Percentiles rank a stretch among this genome's conserved stretches.
Evolutionary conservation across 257 asterid species (phyloP).

Genomic region (Solanum arcanum): DNA sequence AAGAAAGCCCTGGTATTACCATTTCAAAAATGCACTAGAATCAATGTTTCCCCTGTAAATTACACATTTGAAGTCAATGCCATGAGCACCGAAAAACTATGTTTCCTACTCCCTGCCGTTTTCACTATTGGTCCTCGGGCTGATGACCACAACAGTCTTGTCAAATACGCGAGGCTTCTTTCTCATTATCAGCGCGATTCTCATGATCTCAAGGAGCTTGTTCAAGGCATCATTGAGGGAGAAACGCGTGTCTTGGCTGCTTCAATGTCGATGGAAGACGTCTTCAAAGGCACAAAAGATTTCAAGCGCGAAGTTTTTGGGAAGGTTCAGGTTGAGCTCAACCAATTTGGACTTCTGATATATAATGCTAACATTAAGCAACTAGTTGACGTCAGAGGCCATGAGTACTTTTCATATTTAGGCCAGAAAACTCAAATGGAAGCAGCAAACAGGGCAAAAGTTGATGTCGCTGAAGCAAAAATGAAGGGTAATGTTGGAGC

Average conservation of each 20-base stretch:
- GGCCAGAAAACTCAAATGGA: conserved; percentile 66
- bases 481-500: conserved; percentile 60
- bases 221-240: conserved; percentile 56
- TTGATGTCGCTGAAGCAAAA: conserved; percentile 52
- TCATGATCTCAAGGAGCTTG: conserved; percentile 42
- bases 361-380: conserved; percentile 64
- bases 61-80: conserved; percentile 69
- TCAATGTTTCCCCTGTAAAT: conserved; percentile 50
- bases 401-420: conserved; percentile 53
- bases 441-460: conserved; percentile 49
- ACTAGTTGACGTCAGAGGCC: conserved; percentile 56
- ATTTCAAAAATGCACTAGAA: conserved; percentile 28
- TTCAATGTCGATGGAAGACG: conserved; percentile 60
- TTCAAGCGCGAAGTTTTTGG: conserved; percentile 50
- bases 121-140: conserved; percentile 56
- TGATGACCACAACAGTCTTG: conserved; percentile 27
- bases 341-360: conserved; percentile 50
- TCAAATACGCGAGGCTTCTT: conserved; percentile 49
- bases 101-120: conserved; percentile 63
- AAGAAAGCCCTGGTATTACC: conserved; percentile 52
- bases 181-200: conserved; percentile 45
- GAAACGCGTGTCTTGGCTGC: conserved; percentile 63
- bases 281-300: conserved; percentile 47
- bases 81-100: conserved; percentile 66
- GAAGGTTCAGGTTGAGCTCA: conserved; percentile 51